A percentile compares a stretch with the other conserved stretches of the same genome.
These are phyloP conservation scores for Parachlorella kessleri DNA, from an alignment of 139 green algal species.

Conservation along the genomic window DNA sequence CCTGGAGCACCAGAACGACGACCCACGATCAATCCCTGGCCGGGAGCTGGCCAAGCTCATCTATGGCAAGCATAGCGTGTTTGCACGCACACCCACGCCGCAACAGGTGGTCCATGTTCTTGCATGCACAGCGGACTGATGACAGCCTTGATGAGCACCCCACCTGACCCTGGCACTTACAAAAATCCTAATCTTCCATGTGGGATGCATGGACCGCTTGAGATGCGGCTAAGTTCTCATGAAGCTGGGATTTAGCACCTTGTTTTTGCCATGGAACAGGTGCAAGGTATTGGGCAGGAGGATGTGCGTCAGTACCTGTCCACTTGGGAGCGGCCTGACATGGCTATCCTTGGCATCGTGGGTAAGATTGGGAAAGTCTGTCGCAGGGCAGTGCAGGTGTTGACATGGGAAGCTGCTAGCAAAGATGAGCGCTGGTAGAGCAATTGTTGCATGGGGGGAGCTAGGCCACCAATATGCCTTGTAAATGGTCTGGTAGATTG, in stretches of 20 bases:
- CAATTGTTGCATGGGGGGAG: no score
- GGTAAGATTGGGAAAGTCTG: constrained; percentile 84
- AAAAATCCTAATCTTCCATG: not conserved
- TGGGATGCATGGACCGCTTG: no score
- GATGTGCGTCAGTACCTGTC: constrained; percentile 41
- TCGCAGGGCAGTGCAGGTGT: constrained; percentile 8
- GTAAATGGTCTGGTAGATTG: no score
- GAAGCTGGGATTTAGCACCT: constrained; percentile 23
- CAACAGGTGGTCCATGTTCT: constrained; percentile 29
- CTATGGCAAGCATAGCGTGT: constrained; percentile 71
- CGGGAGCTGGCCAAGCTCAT: constrained; percentile 66
- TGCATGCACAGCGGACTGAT: no score
- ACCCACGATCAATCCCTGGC: constrained; percentile 32
- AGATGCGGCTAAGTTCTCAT: no score
- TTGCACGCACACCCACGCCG: constrained; percentile 54
- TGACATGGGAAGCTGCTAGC: not conserved
- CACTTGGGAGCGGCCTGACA: constrained; percentile 64
- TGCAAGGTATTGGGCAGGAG: no score
- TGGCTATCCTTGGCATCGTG: constrained; percentile 70
- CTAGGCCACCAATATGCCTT: no score
- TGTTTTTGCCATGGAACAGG: no score
- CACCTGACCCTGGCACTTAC: no score
- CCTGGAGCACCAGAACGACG: constrained; percentile 73
- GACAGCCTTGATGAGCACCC: no score
- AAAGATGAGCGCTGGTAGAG: no score